A percentile compares a stretch with the other conserved stretches of the same genome.
Conservation (phyloP, 2,329 filamentous ascomycete genomes). For the Arthrobotrys sphaeroides region DNA sequence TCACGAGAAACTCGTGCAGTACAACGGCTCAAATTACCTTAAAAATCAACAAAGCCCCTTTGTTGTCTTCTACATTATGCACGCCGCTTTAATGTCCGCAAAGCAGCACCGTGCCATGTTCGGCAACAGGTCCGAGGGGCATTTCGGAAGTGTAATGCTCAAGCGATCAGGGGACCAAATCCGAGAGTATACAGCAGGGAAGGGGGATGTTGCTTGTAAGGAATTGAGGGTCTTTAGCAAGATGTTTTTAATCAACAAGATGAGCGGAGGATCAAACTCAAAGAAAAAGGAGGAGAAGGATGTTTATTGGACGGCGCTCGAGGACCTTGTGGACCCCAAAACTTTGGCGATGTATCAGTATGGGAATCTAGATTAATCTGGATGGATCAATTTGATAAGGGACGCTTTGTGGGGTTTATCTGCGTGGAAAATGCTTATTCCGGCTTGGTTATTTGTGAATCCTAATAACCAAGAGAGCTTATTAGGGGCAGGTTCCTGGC, state of each 20-base stretch:
- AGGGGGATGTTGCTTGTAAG: constrained; percentile 5
- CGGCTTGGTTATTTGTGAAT: neutral
- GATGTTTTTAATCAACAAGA: neutral
- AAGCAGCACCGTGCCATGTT: neutral
- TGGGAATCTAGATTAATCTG: neutral
- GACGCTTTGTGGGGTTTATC: neutral
- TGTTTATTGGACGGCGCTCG: constrained; percentile 15
- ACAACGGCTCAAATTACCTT: neutral
- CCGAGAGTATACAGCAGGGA: neutral
- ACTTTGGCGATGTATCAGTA: neutral
- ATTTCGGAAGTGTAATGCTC: neutral
- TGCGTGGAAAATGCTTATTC: neutral
- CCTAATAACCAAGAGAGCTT: neutral
- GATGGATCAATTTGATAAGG: neutral
- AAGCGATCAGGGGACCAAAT: neutral
- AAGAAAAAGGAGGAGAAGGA: constrained; percentile 9
- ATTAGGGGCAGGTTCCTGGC: neutral
- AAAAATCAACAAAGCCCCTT: neutral
- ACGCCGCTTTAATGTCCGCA: neutral
- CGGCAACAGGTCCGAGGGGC: neutral
- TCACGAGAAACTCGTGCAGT: constrained; percentile 9
- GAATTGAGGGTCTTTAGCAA: constrained; percentile 25
- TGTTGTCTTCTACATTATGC: constrained; percentile 12
- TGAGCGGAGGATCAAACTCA: neutral
- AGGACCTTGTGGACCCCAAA: constrained; percentile 4